Conservation (phyloP, 169 alveolate genomes). For the Plasmodium berghei region DNA sequence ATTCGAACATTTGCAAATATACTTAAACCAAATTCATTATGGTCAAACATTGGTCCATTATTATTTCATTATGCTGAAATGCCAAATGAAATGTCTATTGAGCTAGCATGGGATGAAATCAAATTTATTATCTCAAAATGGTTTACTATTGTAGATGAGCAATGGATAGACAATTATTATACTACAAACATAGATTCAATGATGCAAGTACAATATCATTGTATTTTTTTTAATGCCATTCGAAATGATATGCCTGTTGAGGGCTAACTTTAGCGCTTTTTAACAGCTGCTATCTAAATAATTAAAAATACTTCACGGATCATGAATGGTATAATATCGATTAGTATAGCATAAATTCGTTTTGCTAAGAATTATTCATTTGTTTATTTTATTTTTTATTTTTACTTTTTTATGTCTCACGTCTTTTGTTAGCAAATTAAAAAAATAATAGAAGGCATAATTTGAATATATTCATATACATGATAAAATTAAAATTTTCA, state of each 20-base stretch:
- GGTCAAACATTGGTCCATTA: slow-evolving; percentile 99
- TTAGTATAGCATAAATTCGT: too few species aligned
- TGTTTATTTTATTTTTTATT: neutral
- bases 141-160: slow-evolving; percentile 87
- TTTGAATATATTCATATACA: too few species aligned
- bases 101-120: slow-evolving; percentile 95
- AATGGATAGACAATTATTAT: slow-evolving; percentile 91
- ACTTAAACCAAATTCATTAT: slow-evolving; percentile 93
- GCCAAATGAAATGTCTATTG: slow-evolving; percentile 92
- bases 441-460: too few species aligned
- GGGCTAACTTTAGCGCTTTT: neutral
- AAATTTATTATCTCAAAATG: slow-evolving; percentile 83
- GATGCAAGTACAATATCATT: slow-evolving; percentile 93
- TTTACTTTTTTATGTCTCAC: neutral
- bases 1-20: slow-evolving; percentile 94
- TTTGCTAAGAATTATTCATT: neutral
- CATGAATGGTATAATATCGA: too few species aligned
- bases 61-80: slow-evolving; percentile 97
- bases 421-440: too few species aligned
- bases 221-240: slow-evolving; percentile 91
- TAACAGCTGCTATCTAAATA: too few species aligned
- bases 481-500: too few species aligned
- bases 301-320: too few species aligned
- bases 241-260: slow-evolving; percentile 82
- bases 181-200: slow-evolving; percentile 90